Base-by-base conservation (phyloP, 164 flowering plant species). In the Umbellularia californica region DNA sequence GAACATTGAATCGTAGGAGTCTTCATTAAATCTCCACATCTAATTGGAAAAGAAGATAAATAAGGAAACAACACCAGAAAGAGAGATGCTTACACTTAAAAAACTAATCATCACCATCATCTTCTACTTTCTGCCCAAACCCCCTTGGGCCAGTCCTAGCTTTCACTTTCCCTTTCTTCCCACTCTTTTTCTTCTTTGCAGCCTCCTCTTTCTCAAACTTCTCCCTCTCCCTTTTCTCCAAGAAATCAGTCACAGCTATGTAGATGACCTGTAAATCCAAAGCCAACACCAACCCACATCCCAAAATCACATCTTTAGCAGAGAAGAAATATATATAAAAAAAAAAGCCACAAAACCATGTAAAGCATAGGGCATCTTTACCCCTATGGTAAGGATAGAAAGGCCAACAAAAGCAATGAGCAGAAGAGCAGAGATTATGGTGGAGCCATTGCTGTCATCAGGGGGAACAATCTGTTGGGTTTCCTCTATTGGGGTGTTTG, bases 311-410 rank as follows among this genome's bases (percentile, higher is more conserved):
- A 76, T 33, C 14, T 71, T 68, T 17, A 33, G 47, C 27, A 71
- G 35, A 25, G 11, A 65, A 65, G 69, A n/a, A n/a, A n/a, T n/a
- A n/a, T n/a, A n/a, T n/a, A n/a, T n/a, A 20, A 28, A 25, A 67
- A 6, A 67, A 30, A 67, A 67, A 17, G 3, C 9, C 9, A 65
- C 41, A 10, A 72, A 67, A 35, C 3, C 25, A 33, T 28, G n/a
- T 23, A 33, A 64, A 73, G 17, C 30, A 74, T 28, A 15, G 5
- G 22, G 22, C 33, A 14, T 15, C 27, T 27, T 60, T 85, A 91
- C 97, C 91, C 97, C 98, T 65, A 90, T 76, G 5, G 95, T 91
- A 80, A 93, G 90, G 77, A 90, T 74, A 15, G 94, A 77, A 15
- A 91, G 81, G 69, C 88, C 90, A 35, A 87, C 23, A 41, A 93